Percentiles rank a stretch among this genome's conserved stretches.
These are phyloP conservation scores for Lecanicillium sp. DNA, from an alignment of 2,329 filamentous ascomycete species.

Conservation along the genomic window DNA sequence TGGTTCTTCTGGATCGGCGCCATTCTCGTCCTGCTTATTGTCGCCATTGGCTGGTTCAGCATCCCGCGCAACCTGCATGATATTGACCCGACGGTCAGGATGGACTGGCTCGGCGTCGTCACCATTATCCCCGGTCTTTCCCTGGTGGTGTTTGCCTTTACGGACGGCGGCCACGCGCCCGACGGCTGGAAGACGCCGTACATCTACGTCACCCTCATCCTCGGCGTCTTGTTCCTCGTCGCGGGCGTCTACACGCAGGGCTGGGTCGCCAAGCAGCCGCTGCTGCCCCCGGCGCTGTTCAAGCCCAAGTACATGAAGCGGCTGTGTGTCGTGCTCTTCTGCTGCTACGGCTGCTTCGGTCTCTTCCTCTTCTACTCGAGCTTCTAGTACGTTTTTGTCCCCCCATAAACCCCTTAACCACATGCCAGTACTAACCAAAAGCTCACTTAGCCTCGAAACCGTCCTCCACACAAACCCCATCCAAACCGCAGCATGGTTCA, in stretches of 20 bases:
- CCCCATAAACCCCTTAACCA: neutral
- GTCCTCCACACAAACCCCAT: conserved; percentile 53
- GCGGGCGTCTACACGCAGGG: conserved; percentile 64
- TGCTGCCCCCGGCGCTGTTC: conserved; percentile 66
- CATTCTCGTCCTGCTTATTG: conserved; percentile 34
- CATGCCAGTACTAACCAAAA: neutral
- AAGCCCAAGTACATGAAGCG: conserved; percentile 60
- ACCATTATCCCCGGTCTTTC: conserved; percentile 59
- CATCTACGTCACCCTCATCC: conserved; percentile 55
- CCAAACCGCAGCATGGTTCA: conserved; percentile 60
- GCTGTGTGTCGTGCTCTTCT: conserved; percentile 52
- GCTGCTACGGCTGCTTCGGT: conserved; percentile 61
- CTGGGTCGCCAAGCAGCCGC: conserved; percentile 58
- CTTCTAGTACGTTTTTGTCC: conserved; percentile 46
- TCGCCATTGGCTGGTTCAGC: conserved; percentile 33
- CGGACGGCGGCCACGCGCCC: conserved; percentile 61
- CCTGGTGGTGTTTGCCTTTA: conserved; percentile 68
- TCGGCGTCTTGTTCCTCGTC: conserved; percentile 53
- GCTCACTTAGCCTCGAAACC: conserved; percentile 42
- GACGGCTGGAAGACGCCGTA: conserved; percentile 68
- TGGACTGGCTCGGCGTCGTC: conserved; percentile 61
- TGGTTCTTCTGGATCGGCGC: conserved; percentile 66
- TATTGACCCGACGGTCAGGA: conserved; percentile 25
- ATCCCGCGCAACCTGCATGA: conserved; percentile 27
- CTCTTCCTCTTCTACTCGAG: conserved; percentile 64